Evolutionary conservation across 176 grass and related monocot genomes (phyloP), one percentile per base, ranked within the genome.

Genomic region (Musa itinerans): DNA sequence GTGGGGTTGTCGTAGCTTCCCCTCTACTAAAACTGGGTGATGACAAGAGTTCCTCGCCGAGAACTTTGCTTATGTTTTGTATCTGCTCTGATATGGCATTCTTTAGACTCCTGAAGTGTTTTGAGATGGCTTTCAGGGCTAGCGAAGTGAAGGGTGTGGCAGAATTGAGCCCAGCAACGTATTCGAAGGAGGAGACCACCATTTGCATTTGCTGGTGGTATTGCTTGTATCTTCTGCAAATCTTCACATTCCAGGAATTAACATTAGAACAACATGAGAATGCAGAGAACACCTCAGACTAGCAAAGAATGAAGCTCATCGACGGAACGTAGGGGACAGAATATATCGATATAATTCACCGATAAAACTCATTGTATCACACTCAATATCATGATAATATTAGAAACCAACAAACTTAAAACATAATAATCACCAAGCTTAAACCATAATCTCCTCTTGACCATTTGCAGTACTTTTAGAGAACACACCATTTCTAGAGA

Each of bases 181-280:
- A 83, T 34, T 89, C 87, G 21, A 89, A 86, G 2, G 80, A 85
- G 65, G 87, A 83, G 12, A 85, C 80, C 67, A 85, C 87, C 80
- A 83, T 89, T 72, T 89, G 87, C 76, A 89, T 83, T 53, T 89
- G 87, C 54, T 86, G 87, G 12, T 80, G 83, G 34, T 83, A 85
- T 4, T 85, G 87, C 72, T 78, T 89, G 80, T 85, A 89, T 57
- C 83, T 79, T 74, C 63, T 76, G 80, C 76, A 78, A 50, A 85
- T 76, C 87, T 89, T 66, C 50, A 58, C 63, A 25, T 13, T 65
- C 34, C 34, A 5, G 34, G 34, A 43, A 43, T 43, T 5, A 43
- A 43, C 34, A 43, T 43, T 43, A 43, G 34, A 6, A 43, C 34
- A 4, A 43, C 34, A 43, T 43, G 34, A 43, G 34, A 43, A 43